Percentiles rank a stretch among this genome's conserved stretches.
phyloP scores from a whole-genome alignment of 1,284 basidiomycete species.

The Microbotryum intermedium region DNA sequence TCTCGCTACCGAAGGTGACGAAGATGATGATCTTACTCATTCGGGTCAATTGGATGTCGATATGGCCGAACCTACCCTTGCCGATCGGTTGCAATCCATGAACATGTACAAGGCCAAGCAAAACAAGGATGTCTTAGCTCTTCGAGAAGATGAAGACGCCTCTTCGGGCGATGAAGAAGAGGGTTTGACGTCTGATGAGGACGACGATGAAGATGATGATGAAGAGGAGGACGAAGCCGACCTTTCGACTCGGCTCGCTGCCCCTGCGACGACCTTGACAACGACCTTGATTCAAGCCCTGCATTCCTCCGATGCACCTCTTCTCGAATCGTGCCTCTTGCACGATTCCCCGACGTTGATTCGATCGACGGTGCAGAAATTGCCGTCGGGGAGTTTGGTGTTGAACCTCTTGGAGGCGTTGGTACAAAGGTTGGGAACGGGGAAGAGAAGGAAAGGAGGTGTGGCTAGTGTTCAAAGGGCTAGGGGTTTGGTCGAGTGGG shows the following conservation, averaged over 20 bases:
- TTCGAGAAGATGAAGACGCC: conserved; percentile 29
- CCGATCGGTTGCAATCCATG: conserved; percentile 70
- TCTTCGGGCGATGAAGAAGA: conserved; percentile 27
- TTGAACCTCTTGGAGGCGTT: conserved; percentile 81
- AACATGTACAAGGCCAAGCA: conserved; percentile 45
- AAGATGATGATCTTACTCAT: conserved; percentile 32
- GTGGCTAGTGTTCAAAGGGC: conserved; percentile 59
- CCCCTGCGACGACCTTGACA: conserved; percentile 80
- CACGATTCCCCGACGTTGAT: conserved; percentile 77
- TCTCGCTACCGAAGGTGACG: conserved; percentile 26
- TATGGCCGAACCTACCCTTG: conserved; percentile 78
- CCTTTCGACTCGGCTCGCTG: conserved; percentile 38
- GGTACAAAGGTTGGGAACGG: conserved; percentile 69
- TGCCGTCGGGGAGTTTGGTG: conserved; percentile 75
- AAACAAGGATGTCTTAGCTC: no score
- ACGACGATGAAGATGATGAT: conserved; percentile 2
- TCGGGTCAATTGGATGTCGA: conserved; percentile 59
- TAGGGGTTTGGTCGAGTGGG: conserved; percentile 81
- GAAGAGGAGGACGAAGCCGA: conserved; percentile 22
- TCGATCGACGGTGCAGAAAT: conserved; percentile 73
- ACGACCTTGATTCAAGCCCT: conserved; percentile 92
- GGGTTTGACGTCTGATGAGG: conserved; percentile 5
- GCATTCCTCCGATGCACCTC: conserved; percentile 81
- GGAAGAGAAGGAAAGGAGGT: conserved; percentile 67
- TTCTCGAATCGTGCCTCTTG: conserved; percentile 77